Percentiles rank a stretch among this genome's conserved stretches.
Conservation (phyloP, 805 yeast species). For the Sugiyamaella valdiviana region DNA sequence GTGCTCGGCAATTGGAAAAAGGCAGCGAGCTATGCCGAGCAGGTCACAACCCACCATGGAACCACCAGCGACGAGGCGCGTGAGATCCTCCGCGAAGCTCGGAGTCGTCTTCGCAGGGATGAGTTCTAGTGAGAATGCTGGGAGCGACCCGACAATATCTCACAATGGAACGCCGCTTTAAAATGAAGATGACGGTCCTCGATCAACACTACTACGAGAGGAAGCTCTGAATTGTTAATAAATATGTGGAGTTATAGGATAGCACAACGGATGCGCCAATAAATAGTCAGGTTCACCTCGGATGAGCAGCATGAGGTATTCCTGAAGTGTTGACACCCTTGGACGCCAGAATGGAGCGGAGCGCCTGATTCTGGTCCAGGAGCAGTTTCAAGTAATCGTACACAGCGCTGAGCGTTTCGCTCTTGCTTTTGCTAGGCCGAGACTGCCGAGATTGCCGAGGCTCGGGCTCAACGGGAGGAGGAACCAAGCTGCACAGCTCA, state of each 20-base stretch:
- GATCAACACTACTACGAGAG: background rate
- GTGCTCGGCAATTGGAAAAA: conserved; percentile 50
- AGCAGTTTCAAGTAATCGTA: conserved; percentile 23
- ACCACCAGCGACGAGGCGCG: conserved; percentile 88
- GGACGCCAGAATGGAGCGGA: conserved; percentile 21
- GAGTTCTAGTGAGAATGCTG: too few species aligned
- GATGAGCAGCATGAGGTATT: conserved; percentile 12
- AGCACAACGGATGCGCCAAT: background rate
- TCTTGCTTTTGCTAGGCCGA: conserved; percentile 24
- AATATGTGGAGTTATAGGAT: too few species aligned
- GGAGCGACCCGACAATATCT: too few species aligned
- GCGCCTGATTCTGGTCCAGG: conserved; percentile 22
- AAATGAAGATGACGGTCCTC: background rate
- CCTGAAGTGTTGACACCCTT: conserved; percentile 18
- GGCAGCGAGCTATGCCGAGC: conserved; percentile 70
- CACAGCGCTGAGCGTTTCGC: conserved; percentile 24
- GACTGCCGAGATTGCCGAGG: conserved; percentile 8
- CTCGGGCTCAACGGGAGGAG: conserved; percentile 20
- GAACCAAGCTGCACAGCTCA: conserved; percentile 34
- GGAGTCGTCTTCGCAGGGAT: background rate
- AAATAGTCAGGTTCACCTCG: background rate
- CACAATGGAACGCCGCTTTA: too few species aligned
- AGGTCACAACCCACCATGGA: conserved; percentile 65
- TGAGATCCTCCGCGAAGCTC: conserved; percentile 46
- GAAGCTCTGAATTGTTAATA: background rate